Base-by-base conservation (phyloP, 441 rosid genomes). In the Eutrema salsugineum region DNA sequence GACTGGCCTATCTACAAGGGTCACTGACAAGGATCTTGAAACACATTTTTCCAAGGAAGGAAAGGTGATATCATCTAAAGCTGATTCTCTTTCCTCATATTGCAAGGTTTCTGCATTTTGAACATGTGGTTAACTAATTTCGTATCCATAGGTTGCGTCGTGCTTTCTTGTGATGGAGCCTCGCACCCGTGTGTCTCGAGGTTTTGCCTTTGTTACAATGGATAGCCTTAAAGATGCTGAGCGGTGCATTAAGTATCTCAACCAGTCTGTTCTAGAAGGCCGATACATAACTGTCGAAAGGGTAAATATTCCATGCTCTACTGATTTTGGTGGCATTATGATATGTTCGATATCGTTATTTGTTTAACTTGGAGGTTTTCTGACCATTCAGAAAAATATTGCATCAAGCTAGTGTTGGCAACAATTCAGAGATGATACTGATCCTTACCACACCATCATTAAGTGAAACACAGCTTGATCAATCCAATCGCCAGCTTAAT, bases 111-210 rank as follows among this genome's bases (percentile, higher is more conserved):
- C 20, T 50, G 32, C 30, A 16, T 39, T 68, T 40, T 44, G 20
- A 39, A 61, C 11, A 11, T 12, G 49, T 61, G 16, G 53, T 67
- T 22, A 20, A 20, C 19, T 51, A 17, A 30, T 49, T 66, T 22
- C 5, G 64, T 77, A 64, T 78, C 10, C 46, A 59, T 49, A 92
- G 99, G 99, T 94, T 63, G 83, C 87, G 12, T 90, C 97, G 0
- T 90, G 98, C 77, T 90, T 90, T 78, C 98, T 94, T 61, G 99
- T 94, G 2, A 83, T 89, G 80, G 99, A 94, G 80, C 99, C 99
- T 27, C 97, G 97, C 6, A 90, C 96, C 3, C 88, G 90, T 27
- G 87, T 89, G 56, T 94, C 99, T 75, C 98, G 97, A 30, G 99
- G 98, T 57, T 94, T 94, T 82, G 99, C 94, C 58, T 94, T 94